A percentile compares a stretch with the other conserved stretches of the same genome.
phyloP scores from a whole-genome alignment of 2,329 filamentous ascomycete genomes.

The Claviceps humidiphila region DNA sequence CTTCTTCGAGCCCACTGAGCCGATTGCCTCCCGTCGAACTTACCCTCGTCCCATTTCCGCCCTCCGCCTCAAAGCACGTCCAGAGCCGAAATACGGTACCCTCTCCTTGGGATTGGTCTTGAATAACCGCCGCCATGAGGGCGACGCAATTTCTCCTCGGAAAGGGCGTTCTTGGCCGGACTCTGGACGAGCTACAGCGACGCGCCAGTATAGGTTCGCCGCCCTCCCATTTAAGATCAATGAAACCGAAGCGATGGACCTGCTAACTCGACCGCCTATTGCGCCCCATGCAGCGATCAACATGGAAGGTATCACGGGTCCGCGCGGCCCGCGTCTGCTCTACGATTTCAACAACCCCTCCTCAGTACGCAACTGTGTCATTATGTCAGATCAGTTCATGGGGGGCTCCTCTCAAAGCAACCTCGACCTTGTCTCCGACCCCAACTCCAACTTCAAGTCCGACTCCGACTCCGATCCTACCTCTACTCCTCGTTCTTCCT shows the following conservation, averaged over 20 bases:
- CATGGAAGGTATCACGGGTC: slow-evolving; percentile 54
- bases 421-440: slow-evolving; percentile 45
- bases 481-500: slow-evolving; percentile 10
- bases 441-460: neutral
- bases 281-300: slow-evolving; percentile 40
- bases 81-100: too few relatives aligned
- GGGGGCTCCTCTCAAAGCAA: slow-evolving; percentile 70
- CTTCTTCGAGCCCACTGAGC: too few relatives aligned
- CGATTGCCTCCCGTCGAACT: too few relatives aligned
- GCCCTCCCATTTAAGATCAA: neutral
- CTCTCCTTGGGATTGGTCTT: too few relatives aligned
- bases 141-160: slow-evolving; percentile 27
- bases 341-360: slow-evolving; percentile 45
- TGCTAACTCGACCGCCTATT: neutral
- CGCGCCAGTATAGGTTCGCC: slow-evolving; percentile 38
- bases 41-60: neutral
- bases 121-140: slow-evolving; percentile 27
- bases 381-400: slow-evolving; percentile 77
- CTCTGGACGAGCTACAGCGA: slow-evolving; percentile 46
- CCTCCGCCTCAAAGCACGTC: too few relatives aligned
- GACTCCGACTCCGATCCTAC: neutral
- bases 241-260: neutral
- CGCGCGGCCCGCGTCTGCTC: slow-evolving; percentile 50
- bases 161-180: slow-evolving; percentile 45
- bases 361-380: slow-evolving; percentile 45